These are phyloP conservation scores for Magnaporthiopsis incrustans DNA, from an alignment of 2,329 filamentous ascomycete genomes.

Conservation along the genomic window DNA sequence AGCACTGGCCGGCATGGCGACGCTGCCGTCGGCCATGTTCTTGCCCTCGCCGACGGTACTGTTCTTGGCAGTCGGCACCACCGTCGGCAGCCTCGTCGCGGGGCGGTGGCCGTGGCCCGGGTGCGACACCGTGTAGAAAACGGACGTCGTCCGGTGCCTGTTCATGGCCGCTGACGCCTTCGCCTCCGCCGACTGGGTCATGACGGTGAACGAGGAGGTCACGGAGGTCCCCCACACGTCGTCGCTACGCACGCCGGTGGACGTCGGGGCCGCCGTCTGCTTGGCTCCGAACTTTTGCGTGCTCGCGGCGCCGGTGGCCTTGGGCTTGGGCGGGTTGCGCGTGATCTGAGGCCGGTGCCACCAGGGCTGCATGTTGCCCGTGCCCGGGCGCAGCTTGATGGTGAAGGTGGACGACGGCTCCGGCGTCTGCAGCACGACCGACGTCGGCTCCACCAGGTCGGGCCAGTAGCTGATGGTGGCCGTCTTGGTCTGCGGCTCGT, in stretches of 20 bases:
- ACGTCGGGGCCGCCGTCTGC: neutral
- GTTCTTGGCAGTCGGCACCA: neutral
- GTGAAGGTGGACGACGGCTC: neutral
- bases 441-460: slow-evolving; percentile 9
- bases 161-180: too few relatives aligned
- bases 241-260: too few relatives aligned
- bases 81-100: neutral
- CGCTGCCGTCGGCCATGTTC: neutral
- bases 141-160: neutral
- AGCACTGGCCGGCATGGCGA: too few relatives aligned
- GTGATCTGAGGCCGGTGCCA: neutral
- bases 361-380: neutral
- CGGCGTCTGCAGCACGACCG: too few relatives aligned
- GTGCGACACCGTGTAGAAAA: neutral
- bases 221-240: neutral
- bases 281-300: neutral
- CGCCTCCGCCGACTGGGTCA: neutral
- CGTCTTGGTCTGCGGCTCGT: slow-evolving; percentile 37
- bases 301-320: neutral
- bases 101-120: too few relatives aligned
- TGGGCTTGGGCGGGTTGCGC: neutral
- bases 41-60: neutral
- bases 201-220: neutral
- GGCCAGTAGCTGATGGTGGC: slow-evolving; percentile 22
- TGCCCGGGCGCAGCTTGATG: neutral